Conservation (phyloP, 1,284 basidiomycete species). For the Chalciporus sp. region DNA sequence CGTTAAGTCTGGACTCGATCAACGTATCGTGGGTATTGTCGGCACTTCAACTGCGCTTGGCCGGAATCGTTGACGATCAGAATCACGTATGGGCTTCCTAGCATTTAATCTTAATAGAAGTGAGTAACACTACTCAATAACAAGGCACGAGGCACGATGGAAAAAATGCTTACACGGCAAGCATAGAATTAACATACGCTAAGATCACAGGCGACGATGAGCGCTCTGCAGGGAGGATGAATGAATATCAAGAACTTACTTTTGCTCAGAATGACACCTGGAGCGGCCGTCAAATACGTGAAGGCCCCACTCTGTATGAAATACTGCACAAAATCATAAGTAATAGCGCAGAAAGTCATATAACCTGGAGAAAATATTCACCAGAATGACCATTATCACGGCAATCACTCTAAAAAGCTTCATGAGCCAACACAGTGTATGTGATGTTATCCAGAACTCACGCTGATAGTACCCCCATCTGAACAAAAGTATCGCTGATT, state of each 20-base stretch:
- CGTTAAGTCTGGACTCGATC: neutral
- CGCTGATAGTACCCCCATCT: slow-evolving; percentile 28
- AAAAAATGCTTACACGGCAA: slow-evolving; percentile 20
- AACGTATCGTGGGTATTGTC: slow-evolving; percentile 12
- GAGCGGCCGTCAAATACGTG: slow-evolving; percentile 7
- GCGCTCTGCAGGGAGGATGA: neutral
- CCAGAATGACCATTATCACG: slow-evolving; percentile 11
- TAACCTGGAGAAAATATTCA: neutral
- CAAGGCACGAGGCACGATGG: too few species aligned
- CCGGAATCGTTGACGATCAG: neutral
- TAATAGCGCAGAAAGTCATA: neutral
- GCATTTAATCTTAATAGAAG: slow-evolving; percentile 13
- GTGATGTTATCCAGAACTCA: slow-evolving; percentile 8
- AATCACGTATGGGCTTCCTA: slow-evolving; percentile 13
- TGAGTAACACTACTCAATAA: too few species aligned
- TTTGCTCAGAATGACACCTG: slow-evolving; percentile 17
- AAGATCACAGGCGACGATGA: neutral
- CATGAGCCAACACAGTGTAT: neutral
- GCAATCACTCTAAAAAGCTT: slow-evolving; percentile 17
- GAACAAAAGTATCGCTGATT: slow-evolving; percentile 21
- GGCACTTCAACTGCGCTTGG: slow-evolving; percentile 13
- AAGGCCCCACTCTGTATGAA: slow-evolving; percentile 4
- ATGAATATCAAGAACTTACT: slow-evolving; percentile 6
- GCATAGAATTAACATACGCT: slow-evolving; percentile 31
- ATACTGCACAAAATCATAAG: slow-evolving; percentile 11